Evolutionary conservation across 495 filamentous ascomycete species (phyloP).

Genomic region (Durotheca rogersii): DNA sequence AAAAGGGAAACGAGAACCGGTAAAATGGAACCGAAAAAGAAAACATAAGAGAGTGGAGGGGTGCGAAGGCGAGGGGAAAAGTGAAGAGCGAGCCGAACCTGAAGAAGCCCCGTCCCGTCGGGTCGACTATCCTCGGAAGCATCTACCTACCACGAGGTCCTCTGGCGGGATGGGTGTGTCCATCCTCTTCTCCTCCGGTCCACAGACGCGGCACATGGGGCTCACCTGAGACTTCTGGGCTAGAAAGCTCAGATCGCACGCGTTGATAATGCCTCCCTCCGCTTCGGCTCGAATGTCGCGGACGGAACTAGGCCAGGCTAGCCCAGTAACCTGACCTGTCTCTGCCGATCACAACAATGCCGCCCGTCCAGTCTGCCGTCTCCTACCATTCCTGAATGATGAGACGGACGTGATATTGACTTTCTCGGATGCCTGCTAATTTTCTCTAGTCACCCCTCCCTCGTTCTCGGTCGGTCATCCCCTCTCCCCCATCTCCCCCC

Average conservation of each 20-base stretch:
- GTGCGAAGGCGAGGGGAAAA: too few relatives aligned
- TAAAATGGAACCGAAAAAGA: too few relatives aligned
- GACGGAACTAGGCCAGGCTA: conserved; percentile 5
- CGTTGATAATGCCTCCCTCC: too few relatives aligned
- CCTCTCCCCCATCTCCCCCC: not conserved
- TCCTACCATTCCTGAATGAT: conserved; percentile 8
- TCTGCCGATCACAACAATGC: conserved; percentile 17
- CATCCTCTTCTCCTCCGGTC: too few relatives aligned
- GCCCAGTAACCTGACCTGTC: conserved; percentile 8
- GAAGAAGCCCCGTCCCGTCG: not conserved
- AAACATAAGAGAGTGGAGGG: too few relatives aligned
- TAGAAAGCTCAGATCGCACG: too few relatives aligned
- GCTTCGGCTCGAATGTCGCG: conserved; percentile 6
- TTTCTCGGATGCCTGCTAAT: conserved; percentile 14
- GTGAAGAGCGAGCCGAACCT: not conserved
- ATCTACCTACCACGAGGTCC: too few relatives aligned
- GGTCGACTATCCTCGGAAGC: not conserved
- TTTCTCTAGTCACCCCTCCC: not conserved
- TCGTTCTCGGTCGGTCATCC: too few relatives aligned
- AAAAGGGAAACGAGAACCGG: too few relatives aligned
- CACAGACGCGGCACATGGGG: too few relatives aligned
- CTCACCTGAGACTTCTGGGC: too few relatives aligned
- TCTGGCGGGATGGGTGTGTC: too few relatives aligned
- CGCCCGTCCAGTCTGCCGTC: conserved; percentile 3
- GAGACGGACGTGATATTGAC: conserved; percentile 11